Conservation (phyloP, 2,329 filamentous ascomycete genomes). For the Cladophialophora exuberans region DNA sequence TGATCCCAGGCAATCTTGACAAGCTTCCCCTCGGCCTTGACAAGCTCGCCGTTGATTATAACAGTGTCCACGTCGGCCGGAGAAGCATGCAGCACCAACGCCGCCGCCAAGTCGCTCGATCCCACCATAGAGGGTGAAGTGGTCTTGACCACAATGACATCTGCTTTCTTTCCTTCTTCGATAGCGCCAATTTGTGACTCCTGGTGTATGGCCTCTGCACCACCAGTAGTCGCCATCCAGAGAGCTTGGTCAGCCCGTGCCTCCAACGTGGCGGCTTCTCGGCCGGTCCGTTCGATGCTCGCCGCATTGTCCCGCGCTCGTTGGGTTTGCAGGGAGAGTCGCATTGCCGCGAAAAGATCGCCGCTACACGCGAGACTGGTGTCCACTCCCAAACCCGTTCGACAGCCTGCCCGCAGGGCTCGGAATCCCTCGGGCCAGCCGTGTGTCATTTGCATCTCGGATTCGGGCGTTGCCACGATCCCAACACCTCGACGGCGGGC, state of each 20-base stretch:
- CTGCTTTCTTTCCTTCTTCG: conserved; percentile 51
- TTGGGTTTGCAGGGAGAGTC: conserved; percentile 36
- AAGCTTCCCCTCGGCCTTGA: conserved; percentile 39
- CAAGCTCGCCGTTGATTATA: conserved; percentile 48
- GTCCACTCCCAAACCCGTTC: conserved; percentile 37
- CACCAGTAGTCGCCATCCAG: conserved; percentile 53
- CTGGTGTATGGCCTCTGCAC: conserved; percentile 49
- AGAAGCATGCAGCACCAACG: conserved; percentile 47
- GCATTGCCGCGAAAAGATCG: conserved; percentile 36
- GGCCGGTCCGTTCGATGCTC: conserved; percentile 33
- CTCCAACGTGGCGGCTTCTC: conserved; percentile 34
- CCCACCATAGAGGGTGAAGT: conserved; percentile 47
- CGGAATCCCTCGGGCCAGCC: conserved; percentile 37
- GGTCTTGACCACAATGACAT: conserved; percentile 44
- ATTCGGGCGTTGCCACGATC: conserved; percentile 52
- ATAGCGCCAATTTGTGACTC: conserved; percentile 49
- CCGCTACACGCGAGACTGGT: conserved; percentile 37
- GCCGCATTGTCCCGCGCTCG: conserved; percentile 36
- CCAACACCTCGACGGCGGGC: conserved; percentile 25
- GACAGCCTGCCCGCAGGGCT: conserved; percentile 35
- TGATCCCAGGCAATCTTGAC: conserved; percentile 17
- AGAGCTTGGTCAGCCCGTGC: conserved; percentile 49
- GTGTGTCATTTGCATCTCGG: conserved; percentile 55
- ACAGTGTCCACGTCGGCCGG: conserved; percentile 48
- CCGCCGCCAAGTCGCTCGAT: conserved; percentile 45